phyloP scores from a whole-genome alignment of 176 grass and related monocot species.

The Oropetium thomaeum region DNA sequence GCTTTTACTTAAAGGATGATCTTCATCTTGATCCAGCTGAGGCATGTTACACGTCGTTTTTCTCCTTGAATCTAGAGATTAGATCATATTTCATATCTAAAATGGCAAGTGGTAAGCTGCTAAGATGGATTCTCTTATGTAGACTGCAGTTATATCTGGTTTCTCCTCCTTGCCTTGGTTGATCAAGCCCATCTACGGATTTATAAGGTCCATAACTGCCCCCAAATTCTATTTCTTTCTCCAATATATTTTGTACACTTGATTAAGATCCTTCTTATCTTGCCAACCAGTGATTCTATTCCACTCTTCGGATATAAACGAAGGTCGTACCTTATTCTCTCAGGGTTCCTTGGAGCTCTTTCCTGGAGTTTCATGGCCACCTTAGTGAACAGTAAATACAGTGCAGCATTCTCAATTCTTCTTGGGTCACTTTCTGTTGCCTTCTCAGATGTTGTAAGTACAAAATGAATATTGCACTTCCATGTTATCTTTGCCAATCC shows the following conservation, averaged over 20 bases:
- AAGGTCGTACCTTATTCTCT: slow-evolving; percentile 94
- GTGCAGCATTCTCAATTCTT: slow-evolving; percentile 78
- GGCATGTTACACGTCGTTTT: slow-evolving; percentile 39
- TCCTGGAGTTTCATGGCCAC: slow-evolving; percentile 94
- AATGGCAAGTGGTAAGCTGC: slow-evolving; percentile 23
- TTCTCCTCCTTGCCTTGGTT: slow-evolving; percentile 92
- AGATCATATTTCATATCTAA: not conserved
- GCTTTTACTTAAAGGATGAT: slow-evolving; percentile 95
- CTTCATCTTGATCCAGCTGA: slow-evolving; percentile 97
- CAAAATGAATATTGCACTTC: slow-evolving; percentile 13
- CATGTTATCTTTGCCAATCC: not conserved
- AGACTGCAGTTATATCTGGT: slow-evolving; percentile 98
- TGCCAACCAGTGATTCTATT: slow-evolving; percentile 85
- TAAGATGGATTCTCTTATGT: slow-evolving; percentile 47
- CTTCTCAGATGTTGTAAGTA: slow-evolving; percentile 98
- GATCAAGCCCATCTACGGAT: slow-evolving; percentile 96
- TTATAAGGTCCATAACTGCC: slow-evolving; percentile 72
- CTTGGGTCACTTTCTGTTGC: slow-evolving; percentile 98
- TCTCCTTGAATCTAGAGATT: slow-evolving; percentile 16
- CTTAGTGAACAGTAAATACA: slow-evolving; percentile 88
- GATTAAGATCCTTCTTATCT: slow-evolving; percentile 27
- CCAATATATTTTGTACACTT: slow-evolving; percentile 1
- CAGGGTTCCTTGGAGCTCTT: slow-evolving; percentile 93
- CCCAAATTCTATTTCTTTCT: slow-evolving; percentile 20
- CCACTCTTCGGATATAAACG: slow-evolving; percentile 95